phyloP scores from a whole-genome alignment of 2,329 filamentous ascomycete genomes.

The Nemania abortiva region DNA sequence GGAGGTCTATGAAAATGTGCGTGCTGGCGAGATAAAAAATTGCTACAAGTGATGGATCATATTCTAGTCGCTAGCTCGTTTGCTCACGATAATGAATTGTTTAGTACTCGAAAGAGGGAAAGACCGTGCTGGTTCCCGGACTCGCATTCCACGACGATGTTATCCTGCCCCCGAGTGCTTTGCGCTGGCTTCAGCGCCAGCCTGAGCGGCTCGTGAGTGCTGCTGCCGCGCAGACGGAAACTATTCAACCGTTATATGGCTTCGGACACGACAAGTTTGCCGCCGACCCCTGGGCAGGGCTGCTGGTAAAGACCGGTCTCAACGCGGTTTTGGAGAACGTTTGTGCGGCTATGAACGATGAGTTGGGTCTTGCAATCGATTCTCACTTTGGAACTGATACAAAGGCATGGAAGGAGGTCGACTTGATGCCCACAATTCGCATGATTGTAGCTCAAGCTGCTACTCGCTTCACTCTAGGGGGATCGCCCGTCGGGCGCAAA shows the following conservation, averaged over 20 bases:
- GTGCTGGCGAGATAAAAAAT: conserved; percentile 10
- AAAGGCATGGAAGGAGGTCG: conserved; percentile 52
- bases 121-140: conserved; percentile 57
- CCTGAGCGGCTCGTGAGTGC: conserved; percentile 55
- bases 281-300: conserved; percentile 44
- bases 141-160: conserved; percentile 56
- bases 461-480: conserved; percentile 45
- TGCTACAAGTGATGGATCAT: neutral
- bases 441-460: conserved; percentile 49
- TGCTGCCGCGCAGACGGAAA: conserved; percentile 54
- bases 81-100: conserved; percentile 10
- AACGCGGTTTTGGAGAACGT: conserved; percentile 53
- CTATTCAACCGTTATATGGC: conserved; percentile 54
- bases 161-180: conserved; percentile 56
- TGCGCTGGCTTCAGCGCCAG: conserved; percentile 57
- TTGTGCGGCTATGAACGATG: conserved; percentile 52
- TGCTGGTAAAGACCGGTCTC: conserved; percentile 54
- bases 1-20: conserved; percentile 44
- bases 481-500: conserved; percentile 44
- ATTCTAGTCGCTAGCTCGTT: neutral
- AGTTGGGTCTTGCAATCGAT: conserved; percentile 53
- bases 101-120: conserved; percentile 59
- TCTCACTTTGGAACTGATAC: conserved; percentile 52
- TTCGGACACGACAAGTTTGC: conserved; percentile 52
- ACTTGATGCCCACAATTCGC: conserved; percentile 46